phyloP scores from a whole-genome alignment of 345 rosid genomes.

The Populus davidiana region DNA sequence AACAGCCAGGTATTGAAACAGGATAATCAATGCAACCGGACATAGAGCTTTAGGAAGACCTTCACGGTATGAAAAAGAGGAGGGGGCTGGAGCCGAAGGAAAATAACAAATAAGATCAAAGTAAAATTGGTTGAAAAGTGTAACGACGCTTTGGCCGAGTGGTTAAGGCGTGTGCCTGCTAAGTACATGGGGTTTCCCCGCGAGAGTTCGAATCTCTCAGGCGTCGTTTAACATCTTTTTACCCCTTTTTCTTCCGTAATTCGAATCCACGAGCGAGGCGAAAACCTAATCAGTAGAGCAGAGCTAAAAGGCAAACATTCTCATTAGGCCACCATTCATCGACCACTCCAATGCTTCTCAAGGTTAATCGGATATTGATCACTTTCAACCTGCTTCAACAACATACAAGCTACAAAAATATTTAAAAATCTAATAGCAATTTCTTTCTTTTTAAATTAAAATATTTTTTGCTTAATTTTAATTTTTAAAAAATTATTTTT shows the following conservation, averaged over 20 bases:
- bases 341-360: neutral
- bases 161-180: conserved; percentile 92
- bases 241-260: neutral
- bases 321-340: neutral
- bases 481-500: too few relatives aligned
- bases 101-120: fast-evolving
- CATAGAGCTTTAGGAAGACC: neutral
- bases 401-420: neutral
- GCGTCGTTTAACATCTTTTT: conserved; percentile 29
- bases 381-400: neutral
- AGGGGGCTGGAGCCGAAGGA: fast-evolving
- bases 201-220: conserved; percentile 79
- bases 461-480: too few relatives aligned
- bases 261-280: too few relatives aligned
- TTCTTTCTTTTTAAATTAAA: too few relatives aligned
- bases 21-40: neutral
- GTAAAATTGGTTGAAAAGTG: fast-evolving
- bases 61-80: neutral
- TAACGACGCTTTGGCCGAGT: conserved; percentile 75
- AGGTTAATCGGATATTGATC: neutral
- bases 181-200: conserved; percentile 79
- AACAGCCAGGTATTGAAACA: neutral
- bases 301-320: too few relatives aligned
- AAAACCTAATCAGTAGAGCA: too few relatives aligned
- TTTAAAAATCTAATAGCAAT: too few relatives aligned